A percentile compares a stretch with the other conserved stretches of the same genome.
Conservation (phyloP, 2,329 filamentous ascomycete species). For the Leptodontidium sp. region DNA sequence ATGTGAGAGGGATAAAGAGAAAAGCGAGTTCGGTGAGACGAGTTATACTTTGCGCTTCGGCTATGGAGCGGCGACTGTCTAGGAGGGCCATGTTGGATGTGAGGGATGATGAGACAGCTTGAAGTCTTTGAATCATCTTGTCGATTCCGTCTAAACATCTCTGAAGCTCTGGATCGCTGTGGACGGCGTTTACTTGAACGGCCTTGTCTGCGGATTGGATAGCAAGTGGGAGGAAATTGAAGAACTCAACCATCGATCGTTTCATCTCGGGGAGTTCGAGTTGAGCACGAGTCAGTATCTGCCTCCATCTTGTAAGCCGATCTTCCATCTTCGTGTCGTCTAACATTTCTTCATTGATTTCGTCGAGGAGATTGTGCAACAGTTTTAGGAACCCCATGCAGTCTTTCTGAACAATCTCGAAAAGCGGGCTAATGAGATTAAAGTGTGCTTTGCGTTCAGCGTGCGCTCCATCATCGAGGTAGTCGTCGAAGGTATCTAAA, state of each 20-base stretch:
- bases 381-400: neutral
- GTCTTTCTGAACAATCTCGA: neutral
- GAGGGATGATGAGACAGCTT: neutral
- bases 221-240: neutral
- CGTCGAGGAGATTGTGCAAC: neutral
- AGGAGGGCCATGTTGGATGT: slow-evolving; percentile 9
- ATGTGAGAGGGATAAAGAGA: neutral
- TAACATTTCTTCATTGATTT: neutral
- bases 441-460: neutral
- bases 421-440: neutral
- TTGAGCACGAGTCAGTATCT: slow-evolving; percentile 1
- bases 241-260: neutral
- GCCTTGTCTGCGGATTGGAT: neutral
- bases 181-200: no score
- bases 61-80: slow-evolving; percentile 3
- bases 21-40: neutral
- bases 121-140: neutral
- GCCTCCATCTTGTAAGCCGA: neutral
- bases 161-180: neutral
- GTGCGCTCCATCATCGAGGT: neutral
- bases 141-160: neutral
- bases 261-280: neutral
- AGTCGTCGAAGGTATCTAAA: neutral
- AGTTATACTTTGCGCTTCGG: slow-evolving; percentile 4
- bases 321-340: slow-evolving; percentile 3